A percentile compares a stretch with the other conserved stretches of the same genome.
These are phyloP conservation scores for Salix suchowensis DNA, from an alignment of 345 rosid species.

Conservation along the genomic window DNA sequence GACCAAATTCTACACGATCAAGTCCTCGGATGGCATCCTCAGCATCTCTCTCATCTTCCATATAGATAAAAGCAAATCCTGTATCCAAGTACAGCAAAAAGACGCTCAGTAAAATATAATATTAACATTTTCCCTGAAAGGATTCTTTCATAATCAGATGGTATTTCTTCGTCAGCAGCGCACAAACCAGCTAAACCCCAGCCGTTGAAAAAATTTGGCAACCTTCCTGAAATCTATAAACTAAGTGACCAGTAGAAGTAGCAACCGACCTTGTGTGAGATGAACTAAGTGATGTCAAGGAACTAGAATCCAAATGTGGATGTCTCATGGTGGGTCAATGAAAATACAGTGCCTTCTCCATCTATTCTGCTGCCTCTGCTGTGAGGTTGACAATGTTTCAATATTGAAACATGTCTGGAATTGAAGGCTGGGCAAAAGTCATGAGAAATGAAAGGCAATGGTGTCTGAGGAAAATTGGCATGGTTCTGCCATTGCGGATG, in stretches of 20 bases:
- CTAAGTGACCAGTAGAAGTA: conserved; percentile 65
- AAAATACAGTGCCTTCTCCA: conserved; percentile 60
- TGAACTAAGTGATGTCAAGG: conserved; percentile 79
- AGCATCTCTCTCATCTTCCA: conserved; percentile 98
- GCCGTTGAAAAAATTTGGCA: conserved; percentile 36
- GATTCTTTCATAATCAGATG: conserved; percentile 31
- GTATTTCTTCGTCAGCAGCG: conserved; percentile 23
- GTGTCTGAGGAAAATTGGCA: conserved; percentile 53
- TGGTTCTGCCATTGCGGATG: conserved; percentile 60
- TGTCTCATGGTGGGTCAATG: conserved; percentile 67
- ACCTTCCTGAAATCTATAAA: conserved; percentile 53
- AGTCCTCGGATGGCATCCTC: conserved; percentile 96
- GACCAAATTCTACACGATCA: conserved; percentile 75
- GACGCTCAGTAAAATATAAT: background rate
- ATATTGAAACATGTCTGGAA: conserved; percentile 62
- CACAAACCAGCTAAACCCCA: conserved; percentile 29
- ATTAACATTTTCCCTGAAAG: conserved; percentile 16
- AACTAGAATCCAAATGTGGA: conserved; percentile 80
- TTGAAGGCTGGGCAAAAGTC: conserved; percentile 63
- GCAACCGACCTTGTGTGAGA: conserved; percentile 80
- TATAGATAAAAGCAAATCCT: conserved; percentile 92
- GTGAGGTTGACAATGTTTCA: conserved; percentile 65
- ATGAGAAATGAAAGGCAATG: conserved; percentile 71
- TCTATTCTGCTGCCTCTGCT: conserved; percentile 65
- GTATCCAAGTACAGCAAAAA: conserved; percentile 3